Percentiles rank a stretch among this genome's conserved stretches.
These are phyloP conservation scores for Verbena officinalis DNA, from an alignment of 257 asterid species.

Conservation along the genomic window DNA sequence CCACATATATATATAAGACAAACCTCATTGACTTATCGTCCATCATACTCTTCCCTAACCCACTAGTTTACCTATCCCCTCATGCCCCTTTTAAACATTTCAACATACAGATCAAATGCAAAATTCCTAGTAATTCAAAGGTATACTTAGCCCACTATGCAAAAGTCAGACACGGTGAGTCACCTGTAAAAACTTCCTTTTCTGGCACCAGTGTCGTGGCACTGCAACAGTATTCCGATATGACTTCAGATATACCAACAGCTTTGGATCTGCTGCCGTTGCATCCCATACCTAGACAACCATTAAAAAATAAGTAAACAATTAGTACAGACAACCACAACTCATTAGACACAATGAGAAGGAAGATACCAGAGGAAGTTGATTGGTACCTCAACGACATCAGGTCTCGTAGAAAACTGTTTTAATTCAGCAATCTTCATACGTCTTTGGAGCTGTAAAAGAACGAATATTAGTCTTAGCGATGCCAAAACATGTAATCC, in stretches of 20 bases:
- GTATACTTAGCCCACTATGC: constrained; percentile 29
- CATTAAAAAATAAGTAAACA: constrained; percentile 20
- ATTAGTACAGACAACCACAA: not conserved
- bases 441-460: constrained; percentile 78
- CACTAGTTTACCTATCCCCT: constrained; percentile 38
- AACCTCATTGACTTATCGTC: constrained; percentile 71
- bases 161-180: constrained; percentile 27
- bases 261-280: constrained; percentile 88
- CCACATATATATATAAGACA: constrained; percentile 94
- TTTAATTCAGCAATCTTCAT: constrained; percentile 95
- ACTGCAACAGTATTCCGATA: constrained; percentile 94
- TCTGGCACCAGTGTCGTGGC: constrained; percentile 99
- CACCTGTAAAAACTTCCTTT: constrained; percentile 95
- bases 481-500: not conserved
- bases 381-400: constrained; percentile 85
- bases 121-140: constrained; percentile 23
- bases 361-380: not conserved
- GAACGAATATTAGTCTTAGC: constrained; percentile 23
- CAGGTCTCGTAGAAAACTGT: constrained; percentile 79
- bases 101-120: constrained; percentile 23
- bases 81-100: constrained; percentile 27
- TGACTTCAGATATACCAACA: constrained; percentile 89
- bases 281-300: constrained; percentile 93
- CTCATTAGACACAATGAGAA: not conserved
- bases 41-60: constrained; percentile 64